A percentile compares a stretch with the other conserved stretches of the same genome.
Evolutionary conservation across 257 asterid species (phyloP).

Genomic region (Nicotiana sylvestris): DNA sequence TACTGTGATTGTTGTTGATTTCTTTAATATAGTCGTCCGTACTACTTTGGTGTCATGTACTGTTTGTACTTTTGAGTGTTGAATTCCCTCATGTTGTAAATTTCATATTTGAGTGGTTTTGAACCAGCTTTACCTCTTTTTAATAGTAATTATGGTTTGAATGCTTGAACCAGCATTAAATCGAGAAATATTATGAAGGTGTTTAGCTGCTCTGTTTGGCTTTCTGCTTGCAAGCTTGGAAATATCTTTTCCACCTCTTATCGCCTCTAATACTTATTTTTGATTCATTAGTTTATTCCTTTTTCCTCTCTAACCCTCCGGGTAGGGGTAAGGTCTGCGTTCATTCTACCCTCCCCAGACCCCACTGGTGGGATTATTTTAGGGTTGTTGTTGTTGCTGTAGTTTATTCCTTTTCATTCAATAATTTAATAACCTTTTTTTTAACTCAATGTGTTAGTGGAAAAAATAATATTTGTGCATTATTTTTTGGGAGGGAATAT

Average conservation of each 20-base stretch:
- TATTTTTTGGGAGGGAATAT: too few relatives aligned
- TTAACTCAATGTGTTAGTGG: not conserved
- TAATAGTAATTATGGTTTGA: not conserved
- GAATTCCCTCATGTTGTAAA: not conserved
- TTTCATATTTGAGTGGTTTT: not conserved
- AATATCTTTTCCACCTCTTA: not conserved
- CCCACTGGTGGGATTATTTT: too few relatives aligned
- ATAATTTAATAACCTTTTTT: too few relatives aligned
- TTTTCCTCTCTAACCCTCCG: too few relatives aligned
- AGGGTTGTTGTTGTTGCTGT: too few relatives aligned
- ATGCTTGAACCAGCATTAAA: not conserved
- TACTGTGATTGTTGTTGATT: too few relatives aligned
- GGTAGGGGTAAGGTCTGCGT: too few relatives aligned
- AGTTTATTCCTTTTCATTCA: not conserved
- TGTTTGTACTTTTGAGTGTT: not conserved
- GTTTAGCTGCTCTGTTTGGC: not conserved
- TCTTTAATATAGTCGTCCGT: too few relatives aligned
- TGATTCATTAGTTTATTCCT: too few relatives aligned
- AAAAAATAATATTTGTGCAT: too few relatives aligned
- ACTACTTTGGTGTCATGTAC: not conserved
- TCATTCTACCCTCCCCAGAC: too few relatives aligned
- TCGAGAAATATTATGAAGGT: not conserved
- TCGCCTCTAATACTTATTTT: not conserved
- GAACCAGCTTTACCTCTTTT: not conserved
- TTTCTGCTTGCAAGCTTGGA: not conserved